Evolutionary conservation across 305 asterid genomes (phyloP).

Genomic region (Plantago lanceolata): DNA sequence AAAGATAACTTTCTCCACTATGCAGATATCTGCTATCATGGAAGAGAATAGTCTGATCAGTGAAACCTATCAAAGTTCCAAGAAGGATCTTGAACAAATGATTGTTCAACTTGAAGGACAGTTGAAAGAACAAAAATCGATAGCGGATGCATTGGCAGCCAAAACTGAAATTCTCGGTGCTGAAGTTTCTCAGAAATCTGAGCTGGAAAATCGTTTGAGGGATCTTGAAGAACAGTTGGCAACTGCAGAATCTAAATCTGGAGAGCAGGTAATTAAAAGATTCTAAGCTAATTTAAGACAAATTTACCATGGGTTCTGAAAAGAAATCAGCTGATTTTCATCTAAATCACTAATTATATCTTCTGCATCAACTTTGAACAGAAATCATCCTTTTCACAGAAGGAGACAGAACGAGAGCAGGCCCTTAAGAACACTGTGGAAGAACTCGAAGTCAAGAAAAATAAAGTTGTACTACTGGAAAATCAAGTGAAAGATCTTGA

Average conservation of each 20-base stretch:
- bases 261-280: constrained; percentile 42
- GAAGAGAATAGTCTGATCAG: constrained; percentile 60
- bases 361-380: constrained; percentile 32
- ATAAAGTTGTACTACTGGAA: constrained; percentile 38
- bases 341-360: not conserved
- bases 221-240: constrained; percentile 61
- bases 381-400: constrained; percentile 46
- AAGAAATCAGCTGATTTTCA: constrained; percentile 4
- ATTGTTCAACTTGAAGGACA: constrained; percentile 59
- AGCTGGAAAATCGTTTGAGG: constrained; percentile 45
- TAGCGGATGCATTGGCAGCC: constrained; percentile 48
- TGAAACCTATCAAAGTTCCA: constrained; percentile 54
- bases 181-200: constrained; percentile 46
- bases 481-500: constrained; percentile 59
- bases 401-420: constrained; percentile 47
- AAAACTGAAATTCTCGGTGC: constrained; percentile 45
- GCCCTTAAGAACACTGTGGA: constrained; percentile 42
- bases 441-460: constrained; percentile 61
- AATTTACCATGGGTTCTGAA: not conserved
- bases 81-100: constrained; percentile 61
- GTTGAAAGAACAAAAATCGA: constrained; percentile 54
- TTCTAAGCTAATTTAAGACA: too few relatives aligned
- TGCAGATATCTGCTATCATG: constrained; percentile 61
- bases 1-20: constrained; percentile 16
- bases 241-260: constrained; percentile 39